These are phyloP conservation scores for Salix viminalis DNA, from an alignment of 345 rosid genomes.

Conservation along the genomic window DNA sequence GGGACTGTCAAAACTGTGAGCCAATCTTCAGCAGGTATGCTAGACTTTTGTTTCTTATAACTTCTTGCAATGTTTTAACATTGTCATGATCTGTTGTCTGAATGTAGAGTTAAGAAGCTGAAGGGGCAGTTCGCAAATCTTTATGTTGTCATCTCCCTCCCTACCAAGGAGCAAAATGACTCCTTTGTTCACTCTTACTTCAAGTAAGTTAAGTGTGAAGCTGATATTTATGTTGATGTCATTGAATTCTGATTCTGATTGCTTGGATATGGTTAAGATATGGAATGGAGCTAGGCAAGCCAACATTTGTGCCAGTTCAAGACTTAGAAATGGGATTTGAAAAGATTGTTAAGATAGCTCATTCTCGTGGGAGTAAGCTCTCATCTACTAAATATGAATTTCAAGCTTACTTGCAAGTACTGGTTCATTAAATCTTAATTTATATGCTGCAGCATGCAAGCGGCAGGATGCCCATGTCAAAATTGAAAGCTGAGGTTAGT, in stretches of 20 bases:
- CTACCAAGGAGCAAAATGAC: constrained; percentile 58
- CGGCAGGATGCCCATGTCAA: constrained; percentile 53
- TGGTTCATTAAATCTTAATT: neutral
- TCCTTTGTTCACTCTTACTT: constrained; percentile 75
- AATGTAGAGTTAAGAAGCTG: constrained; percentile 56
- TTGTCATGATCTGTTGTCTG: neutral
- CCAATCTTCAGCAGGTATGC: constrained; percentile 60
- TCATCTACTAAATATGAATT: neutral
- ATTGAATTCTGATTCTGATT: neutral
- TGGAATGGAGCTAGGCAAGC: constrained; percentile 83
- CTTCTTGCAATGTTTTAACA: neutral
- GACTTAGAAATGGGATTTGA: constrained; percentile 96
- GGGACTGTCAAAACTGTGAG: constrained; percentile 47
- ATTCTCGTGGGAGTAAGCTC: constrained; percentile 66
- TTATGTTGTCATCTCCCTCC: constrained; percentile 56
- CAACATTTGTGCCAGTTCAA: constrained; percentile 68
- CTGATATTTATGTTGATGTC: neutral
- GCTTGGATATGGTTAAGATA: constrained; percentile 33
- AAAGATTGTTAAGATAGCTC: constrained; percentile 82
- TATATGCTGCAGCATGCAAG: constrained; percentile 65
- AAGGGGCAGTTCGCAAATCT: constrained; percentile 70
- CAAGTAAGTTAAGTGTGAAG: constrained; percentile 49
- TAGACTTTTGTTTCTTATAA: neutral
- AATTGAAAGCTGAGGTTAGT: constrained; percentile 79
- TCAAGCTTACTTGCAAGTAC: neutral